Evolutionary conservation across 1,139 yeast genomes (phyloP), one percentile per base, ranked within the genome.

Genomic region (Geotrichum europaeum): DNA sequence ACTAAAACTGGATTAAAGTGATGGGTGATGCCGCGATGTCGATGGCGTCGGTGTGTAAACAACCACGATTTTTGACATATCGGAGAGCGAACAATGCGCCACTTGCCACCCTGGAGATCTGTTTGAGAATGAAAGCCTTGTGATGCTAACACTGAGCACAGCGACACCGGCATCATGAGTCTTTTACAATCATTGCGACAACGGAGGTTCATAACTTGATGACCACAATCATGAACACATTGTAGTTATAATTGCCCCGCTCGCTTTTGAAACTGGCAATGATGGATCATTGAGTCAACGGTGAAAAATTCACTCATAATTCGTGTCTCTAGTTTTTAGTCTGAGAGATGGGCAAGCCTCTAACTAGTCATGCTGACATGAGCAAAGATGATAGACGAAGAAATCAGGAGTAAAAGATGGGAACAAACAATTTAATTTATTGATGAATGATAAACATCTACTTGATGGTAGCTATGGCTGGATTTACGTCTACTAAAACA

Each of bases 401-500:
- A 18, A 40, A 40, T 40, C 9, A 40, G 20, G 10, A 40, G 4
- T 40, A 40, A 40, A 40, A 4, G 7, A 12, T 13, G 22, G n/a
- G 24, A 34, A 2, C n/a, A 22, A 32, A 36, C 22, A 43, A 24
- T 25, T 45, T 30, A 47, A 25, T 9, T 2, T 5, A 24, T 24
- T 28, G 32, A 28, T 28, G 32, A 28, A 28, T 5, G 32, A 28
- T n/a, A 24, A 43, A 24, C 12, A 20, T 43, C 20, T 32, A 18
- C 43, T 49, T 45, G n/a, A 50, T 54, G 40, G 52, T 28, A 28
- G 45, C 56, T 24, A 25, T 22, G 13, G 12, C 22, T 45, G n/a
- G 18, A 40, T 40, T 7, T 7, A n/a, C n/a, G 20, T 40, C n/a
- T 47, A 47, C 56, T 67, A 71, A 10, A 70, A 60, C 72, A 70